Base-by-base conservation (phyloP, 2,329 filamentous ascomycete genomes). In the Stachybotrys chartarum region DNA sequence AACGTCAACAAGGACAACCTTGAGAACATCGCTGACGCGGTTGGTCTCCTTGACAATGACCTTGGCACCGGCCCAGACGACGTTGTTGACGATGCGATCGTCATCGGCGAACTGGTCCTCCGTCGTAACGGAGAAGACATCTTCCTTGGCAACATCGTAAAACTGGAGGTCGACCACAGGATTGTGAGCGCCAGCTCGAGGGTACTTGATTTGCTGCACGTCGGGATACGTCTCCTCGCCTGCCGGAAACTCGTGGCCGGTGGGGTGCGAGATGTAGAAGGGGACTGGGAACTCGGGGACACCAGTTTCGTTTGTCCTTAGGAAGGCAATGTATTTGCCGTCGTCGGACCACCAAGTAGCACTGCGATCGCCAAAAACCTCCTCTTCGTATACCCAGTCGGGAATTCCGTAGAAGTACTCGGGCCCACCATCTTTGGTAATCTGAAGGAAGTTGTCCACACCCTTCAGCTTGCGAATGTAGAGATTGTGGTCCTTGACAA, bases 331-430 rank as follows among this genome's bases (percentile, higher is more conserved):
- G 67, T 89, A 96, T 64, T 91, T 87, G 53, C 92, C 94, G 68
- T 95, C 90, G 42, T 86, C 81, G 39, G 91, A 93, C 92, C 92
- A 99, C 94, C 95, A 99, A 1, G 92, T 95, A 6, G 90, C 93
- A 58, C 83, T 90, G 62, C 90, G 88, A 1, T 83, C 87, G 14
- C 77, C 71, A 59, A 97, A 90, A 3, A 77, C 74, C 55, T 77
- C 75, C 62, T 81, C 78, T 67, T 95, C 90, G 65, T 96, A 96
- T 0, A 97, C 94, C 94, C 94, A 99, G 70, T 99, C 95, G 0
- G 94, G 94, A 18, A 97, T 84, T 17, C 94, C 94, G 64, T 99
- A 97, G 72, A 99, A 99, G 57, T 94, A 84, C 63, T 97, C 85
- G 0, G 85, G 78, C 0, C 93, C 90, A 12, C 95, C 94, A 67